Evolutionary conservation across 1,284 basidiomycete genomes (phyloP), one percentile per base, ranked within the genome.

Genomic region (Irpex sp.): DNA sequence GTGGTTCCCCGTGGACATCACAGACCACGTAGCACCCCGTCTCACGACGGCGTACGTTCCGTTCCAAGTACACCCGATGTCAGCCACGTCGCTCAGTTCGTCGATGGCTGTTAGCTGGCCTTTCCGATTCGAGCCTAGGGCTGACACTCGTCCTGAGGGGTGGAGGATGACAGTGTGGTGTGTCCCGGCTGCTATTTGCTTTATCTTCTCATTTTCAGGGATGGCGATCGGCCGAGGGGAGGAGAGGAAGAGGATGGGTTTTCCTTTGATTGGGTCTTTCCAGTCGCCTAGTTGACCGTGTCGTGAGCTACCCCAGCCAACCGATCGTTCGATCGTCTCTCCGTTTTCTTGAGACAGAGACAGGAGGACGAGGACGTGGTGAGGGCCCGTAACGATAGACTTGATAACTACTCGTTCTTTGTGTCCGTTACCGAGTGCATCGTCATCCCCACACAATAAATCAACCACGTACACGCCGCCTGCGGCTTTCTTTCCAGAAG

Each of bases 241-340:
- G 7, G 76, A 61, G 21, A 73, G 63, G 63, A 76, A 75, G 1
- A 72, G 63, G 39, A 63, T 68, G n/a, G 67, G 65, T 48, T 60
- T 66, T 52, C 59, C 71, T 55, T 12, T 62, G n/a, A 57, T 64
- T 48, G 64, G 57, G 16, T 65, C 68, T 21, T 48, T 59, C 18
- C 57, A 69, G 48, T 66, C 61, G 19, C 88, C 90, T 1, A 93
- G 80, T 67, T 94, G 93, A 1, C 92, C 92, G 67, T 94, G 92
- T 48, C 94, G 78, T 23, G 84, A 82, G 3, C 86, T 80, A 4
- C 94, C 94, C 94, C 94, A 96, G 2, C 93, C 94, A 0, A 87
- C 74, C 10, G 91, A 65, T 37, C 80, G 63, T 51, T 70, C 67
- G 4, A 61, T 64, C 10, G 65, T 66, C 1, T 66, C 56, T 4